These are phyloP conservation scores for Ammopiptanthus mongolicus DNA, from an alignment of 306 rosid species.

Conservation along the genomic window DNA sequence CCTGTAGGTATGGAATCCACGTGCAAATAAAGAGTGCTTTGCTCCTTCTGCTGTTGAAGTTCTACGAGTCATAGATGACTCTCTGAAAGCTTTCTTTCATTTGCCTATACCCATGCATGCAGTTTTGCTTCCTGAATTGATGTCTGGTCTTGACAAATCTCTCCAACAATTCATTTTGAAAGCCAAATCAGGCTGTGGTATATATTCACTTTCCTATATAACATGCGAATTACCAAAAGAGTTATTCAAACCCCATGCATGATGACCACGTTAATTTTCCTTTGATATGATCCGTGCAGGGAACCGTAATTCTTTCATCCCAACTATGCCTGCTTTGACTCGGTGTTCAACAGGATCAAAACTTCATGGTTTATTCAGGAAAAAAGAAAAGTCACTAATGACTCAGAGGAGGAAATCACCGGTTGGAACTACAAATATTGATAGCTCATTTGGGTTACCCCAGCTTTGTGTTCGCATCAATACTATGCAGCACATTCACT, in stretches of 20 bases:
- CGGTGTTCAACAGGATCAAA: slow-evolving; percentile 68
- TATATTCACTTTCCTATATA: slow-evolving; percentile 8
- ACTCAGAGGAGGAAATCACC: slow-evolving; percentile 45
- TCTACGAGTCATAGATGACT: slow-evolving; percentile 61
- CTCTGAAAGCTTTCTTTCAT: slow-evolving; percentile 66
- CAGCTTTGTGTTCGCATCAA: slow-evolving; percentile 76
- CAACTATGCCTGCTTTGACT: slow-evolving; percentile 69
- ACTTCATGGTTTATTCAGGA: slow-evolving; percentile 62
- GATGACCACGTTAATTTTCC: slow-evolving; percentile 12
- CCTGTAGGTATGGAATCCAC: slow-evolving; percentile 67
- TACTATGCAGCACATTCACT: slow-evolving; percentile 59
- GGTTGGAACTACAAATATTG: slow-evolving; percentile 42
- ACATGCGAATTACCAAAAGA: not conserved
- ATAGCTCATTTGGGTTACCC: slow-evolving; percentile 46
- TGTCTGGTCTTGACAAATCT: slow-evolving; percentile 63
- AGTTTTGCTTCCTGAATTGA: slow-evolving; percentile 57
- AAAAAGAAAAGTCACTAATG: slow-evolving; percentile 50
- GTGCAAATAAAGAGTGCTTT: slow-evolving; percentile 52
- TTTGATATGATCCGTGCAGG: slow-evolving; percentile 43
- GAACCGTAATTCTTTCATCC: slow-evolving; percentile 49
- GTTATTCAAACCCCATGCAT: not conserved
- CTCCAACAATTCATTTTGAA: slow-evolving; percentile 59
- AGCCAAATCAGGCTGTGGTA: slow-evolving; percentile 79
- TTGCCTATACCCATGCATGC: slow-evolving; percentile 64
- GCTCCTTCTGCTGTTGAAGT: slow-evolving; percentile 76